Percentiles rank a stretch among this genome's conserved stretches.
phyloP scores from a whole-genome alignment of 2,329 filamentous ascomycete genomes.

The Chrysoporthe austroafricana region DNA sequence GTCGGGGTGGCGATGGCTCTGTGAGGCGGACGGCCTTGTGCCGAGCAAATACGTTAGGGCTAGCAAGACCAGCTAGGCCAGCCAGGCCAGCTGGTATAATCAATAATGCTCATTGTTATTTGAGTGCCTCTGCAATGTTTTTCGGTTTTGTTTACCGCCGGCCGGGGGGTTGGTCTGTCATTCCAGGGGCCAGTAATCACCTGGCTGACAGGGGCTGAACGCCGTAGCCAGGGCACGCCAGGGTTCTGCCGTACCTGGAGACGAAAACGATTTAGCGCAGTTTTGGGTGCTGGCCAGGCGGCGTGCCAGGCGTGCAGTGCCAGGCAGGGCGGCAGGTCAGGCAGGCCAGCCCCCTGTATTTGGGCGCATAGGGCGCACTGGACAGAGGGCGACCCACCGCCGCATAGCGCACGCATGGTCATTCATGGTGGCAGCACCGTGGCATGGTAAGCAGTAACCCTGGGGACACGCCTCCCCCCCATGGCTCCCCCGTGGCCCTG shows the following conservation, averaged over 20 bases:
- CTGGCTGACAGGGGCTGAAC: too few species aligned
- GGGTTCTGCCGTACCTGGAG: too few species aligned
- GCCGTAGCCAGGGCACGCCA: too few species aligned
- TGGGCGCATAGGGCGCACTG: not conserved
- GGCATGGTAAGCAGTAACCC: too few species aligned
- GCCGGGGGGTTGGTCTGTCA: too few species aligned
- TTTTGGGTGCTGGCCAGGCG: not conserved
- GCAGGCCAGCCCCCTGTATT: not conserved
- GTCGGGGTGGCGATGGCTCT: constrained; percentile 19
- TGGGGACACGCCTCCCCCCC: too few species aligned
- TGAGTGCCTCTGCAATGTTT: too few species aligned
- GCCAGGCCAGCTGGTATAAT: not conserved
- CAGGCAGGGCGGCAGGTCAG: too few species aligned
- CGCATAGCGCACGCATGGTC: not conserved
- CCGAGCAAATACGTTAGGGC: not conserved
- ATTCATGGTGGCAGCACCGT: not conserved
- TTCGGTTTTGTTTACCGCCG: too few species aligned
- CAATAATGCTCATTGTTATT: too few species aligned
- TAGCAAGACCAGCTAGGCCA: not conserved
- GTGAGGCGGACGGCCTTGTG: not conserved
- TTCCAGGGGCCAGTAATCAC: too few species aligned
- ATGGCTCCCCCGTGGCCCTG: not conserved
- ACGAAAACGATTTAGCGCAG: constrained; percentile 2
- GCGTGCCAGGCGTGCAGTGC: not conserved
- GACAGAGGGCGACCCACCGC: not conserved